phyloP scores from a whole-genome alignment of 306 rosid species.

The Ormosia emarginata region DNA sequence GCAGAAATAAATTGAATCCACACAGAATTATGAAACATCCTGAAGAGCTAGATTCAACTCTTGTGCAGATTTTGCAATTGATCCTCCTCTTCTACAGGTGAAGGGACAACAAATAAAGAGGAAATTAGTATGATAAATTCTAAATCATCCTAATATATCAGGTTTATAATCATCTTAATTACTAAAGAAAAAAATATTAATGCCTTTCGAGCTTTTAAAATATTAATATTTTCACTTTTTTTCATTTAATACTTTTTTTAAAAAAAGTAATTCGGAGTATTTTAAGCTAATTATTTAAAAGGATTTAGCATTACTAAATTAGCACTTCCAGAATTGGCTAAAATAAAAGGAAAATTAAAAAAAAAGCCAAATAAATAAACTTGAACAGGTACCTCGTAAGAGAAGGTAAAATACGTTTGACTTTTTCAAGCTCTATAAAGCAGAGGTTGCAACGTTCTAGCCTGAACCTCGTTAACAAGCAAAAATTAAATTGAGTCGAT shows the following conservation, averaged over 20 bases:
- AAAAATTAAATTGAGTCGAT: slow-evolving; percentile 7
- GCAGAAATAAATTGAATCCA: slow-evolving; percentile 21
- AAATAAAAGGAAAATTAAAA: neutral
- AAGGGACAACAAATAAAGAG: slow-evolving; percentile 17
- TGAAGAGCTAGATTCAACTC: slow-evolving; percentile 85
- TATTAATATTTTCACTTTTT: no score
- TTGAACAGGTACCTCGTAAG: slow-evolving; percentile 56
- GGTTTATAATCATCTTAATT: no score
- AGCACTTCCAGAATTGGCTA: neutral
- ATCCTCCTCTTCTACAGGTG: slow-evolving; percentile 83
- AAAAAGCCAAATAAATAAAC: neutral
- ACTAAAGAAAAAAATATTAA: no score
- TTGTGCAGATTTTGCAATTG: slow-evolving; percentile 82
- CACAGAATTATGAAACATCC: slow-evolving; percentile 61
- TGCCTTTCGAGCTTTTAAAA: no score
- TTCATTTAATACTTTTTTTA: no score
- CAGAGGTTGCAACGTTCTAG: slow-evolving; percentile 92
- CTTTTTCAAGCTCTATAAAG: slow-evolving; percentile 91
- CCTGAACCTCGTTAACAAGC: slow-evolving; percentile 40
- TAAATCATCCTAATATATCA: no score
- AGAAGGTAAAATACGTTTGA: slow-evolving; percentile 59
- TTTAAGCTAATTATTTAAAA: no score
- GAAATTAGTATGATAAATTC: no score
- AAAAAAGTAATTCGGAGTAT: no score
- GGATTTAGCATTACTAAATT: slow-evolving; percentile 8